These are phyloP conservation scores for Calocybe gangraenosa DNA, from an alignment of 768 basidiomycete genomes.

Conservation along the genomic window DNA sequence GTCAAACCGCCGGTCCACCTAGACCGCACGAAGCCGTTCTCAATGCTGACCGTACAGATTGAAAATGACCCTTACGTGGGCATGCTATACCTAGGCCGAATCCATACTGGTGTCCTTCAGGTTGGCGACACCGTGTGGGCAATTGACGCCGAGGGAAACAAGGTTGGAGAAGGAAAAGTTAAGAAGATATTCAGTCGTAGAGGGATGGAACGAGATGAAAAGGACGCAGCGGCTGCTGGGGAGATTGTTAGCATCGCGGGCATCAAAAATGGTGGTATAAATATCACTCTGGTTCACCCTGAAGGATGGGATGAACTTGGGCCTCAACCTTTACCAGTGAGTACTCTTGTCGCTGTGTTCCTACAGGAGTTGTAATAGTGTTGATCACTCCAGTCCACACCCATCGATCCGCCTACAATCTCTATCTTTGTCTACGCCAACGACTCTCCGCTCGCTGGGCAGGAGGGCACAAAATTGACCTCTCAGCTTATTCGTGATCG, in stretches of 20 bases:
- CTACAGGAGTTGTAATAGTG: not conserved
- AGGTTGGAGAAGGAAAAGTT: conserved; percentile 46
- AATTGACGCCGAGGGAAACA: conserved; percentile 36
- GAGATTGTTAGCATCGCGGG: conserved; percentile 48
- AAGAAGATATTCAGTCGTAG: conserved; percentile 38
- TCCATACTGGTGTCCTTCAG: conserved; percentile 35
- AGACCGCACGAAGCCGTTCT: conserved; percentile 35
- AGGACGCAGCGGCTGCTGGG: conserved; percentile 35
- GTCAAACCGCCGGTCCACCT: conserved; percentile 37
- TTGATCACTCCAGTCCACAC: conserved; percentile 28
- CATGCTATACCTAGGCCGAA: conserved; percentile 43
- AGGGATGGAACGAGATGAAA: conserved; percentile 40
- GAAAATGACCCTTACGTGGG: conserved; percentile 48
- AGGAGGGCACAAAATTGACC: conserved; percentile 45
- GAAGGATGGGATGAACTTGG: conserved; percentile 41
- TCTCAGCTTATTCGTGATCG: conserved; percentile 45
- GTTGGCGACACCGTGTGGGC: conserved; percentile 37
- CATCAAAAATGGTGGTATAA: conserved; percentile 43
- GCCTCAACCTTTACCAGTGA: conserved; percentile 34
- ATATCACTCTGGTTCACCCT: conserved; percentile 38
- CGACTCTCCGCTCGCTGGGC: conserved; percentile 42
- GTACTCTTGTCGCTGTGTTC: conserved; percentile 6
- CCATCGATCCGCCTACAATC: conserved; percentile 49
- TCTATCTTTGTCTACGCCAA: conserved; percentile 44
- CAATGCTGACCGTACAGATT: conserved; percentile 50